Conservation (phyloP, 2,329 filamentous ascomycete genomes). For the Paraphaeosphaeria sporulosa region DNA sequence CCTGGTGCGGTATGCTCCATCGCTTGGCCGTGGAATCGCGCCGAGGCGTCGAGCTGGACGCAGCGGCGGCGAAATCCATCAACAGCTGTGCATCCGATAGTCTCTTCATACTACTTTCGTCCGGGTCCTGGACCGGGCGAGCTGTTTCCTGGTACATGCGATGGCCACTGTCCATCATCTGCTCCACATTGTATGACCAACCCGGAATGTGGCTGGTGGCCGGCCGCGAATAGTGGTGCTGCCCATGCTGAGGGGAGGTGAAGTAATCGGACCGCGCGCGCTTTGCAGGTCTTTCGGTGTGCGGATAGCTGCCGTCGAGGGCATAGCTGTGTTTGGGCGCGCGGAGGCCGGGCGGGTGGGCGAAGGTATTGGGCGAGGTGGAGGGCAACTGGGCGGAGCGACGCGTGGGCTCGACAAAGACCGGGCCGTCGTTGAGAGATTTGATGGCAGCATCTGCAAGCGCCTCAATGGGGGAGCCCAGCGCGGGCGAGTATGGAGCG, state of each 20-base stretch:
- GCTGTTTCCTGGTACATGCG: constrained; percentile 38
- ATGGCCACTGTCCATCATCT: constrained; percentile 44
- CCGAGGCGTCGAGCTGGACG: constrained; percentile 37
- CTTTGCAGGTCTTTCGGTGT: constrained; percentile 63
- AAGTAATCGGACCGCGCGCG: constrained; percentile 67
- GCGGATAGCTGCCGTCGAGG: constrained; percentile 15
- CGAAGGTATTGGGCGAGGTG: constrained; percentile 27
- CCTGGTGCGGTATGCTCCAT: constrained; percentile 36
- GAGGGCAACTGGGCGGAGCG: constrained; percentile 28
- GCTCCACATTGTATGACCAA: constrained; percentile 50
- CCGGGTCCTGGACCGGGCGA: constrained; percentile 27
- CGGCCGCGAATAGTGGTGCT: constrained; percentile 51
- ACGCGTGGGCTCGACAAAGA: constrained; percentile 32
- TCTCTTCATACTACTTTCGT: constrained; percentile 41
- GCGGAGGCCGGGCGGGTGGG: constrained; percentile 30
- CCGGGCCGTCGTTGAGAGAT: constrained; percentile 48
- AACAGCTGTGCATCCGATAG: constrained; percentile 57
- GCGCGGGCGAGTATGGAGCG: constrained; percentile 32
- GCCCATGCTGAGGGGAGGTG: constrained; percentile 50
- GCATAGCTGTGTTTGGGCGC: constrained; percentile 31
- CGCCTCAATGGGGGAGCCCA: constrained; percentile 52
- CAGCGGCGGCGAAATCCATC: constrained; percentile 51
- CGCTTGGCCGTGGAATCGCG: constrained; percentile 38
- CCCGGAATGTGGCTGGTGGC: constrained; percentile 56
- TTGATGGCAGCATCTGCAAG: constrained; percentile 52